Percentiles rank a stretch among this genome's conserved stretches.
Conservation (phyloP, 306 rosid species). For the Astragalus glycyphyllos region DNA sequence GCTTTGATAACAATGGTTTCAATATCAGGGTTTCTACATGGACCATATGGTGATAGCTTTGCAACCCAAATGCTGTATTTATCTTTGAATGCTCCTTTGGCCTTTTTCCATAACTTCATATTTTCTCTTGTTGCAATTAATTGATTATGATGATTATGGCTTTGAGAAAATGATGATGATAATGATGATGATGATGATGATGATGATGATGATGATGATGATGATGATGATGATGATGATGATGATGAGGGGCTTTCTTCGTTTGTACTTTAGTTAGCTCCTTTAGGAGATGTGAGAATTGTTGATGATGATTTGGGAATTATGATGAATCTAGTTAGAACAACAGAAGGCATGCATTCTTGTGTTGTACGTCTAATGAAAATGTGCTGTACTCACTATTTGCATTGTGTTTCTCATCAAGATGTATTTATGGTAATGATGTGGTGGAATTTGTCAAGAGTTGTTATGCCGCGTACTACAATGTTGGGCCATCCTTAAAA, state of each 20-base stretch:
- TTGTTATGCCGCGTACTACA: slow-evolving; percentile 18
- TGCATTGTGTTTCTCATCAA: not conserved
- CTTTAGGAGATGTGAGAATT: not conserved
- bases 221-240: not conserved
- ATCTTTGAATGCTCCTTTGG: slow-evolving; percentile 76
- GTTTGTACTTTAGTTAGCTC: not conserved
- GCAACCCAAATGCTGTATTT: slow-evolving; percentile 65
- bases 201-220: not conserved
- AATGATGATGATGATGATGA: not conserved
- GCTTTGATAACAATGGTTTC: slow-evolving; percentile 73
- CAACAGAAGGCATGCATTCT: not conserved
- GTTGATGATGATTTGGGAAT: not conserved
- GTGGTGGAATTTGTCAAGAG: slow-evolving; percentile 36
- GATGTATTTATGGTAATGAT: slow-evolving; percentile 12
- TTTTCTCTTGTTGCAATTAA: not conserved
- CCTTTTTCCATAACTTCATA: slow-evolving; percentile 79
- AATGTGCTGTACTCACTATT: not conserved
- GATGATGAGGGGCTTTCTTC: not conserved
- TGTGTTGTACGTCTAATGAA: slow-evolving; percentile 11
- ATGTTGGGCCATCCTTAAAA: slow-evolving; percentile 8
- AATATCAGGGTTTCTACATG: slow-evolving; percentile 60
- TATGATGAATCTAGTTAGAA: not conserved
- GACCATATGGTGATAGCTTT: slow-evolving; percentile 50
- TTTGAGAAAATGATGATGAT: not conserved
- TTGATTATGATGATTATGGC: not conserved